Evolutionary conservation across 805 yeast species (phyloP), one percentile per base, ranked within the genome.

Genomic region (Danielia reshetovae): DNA sequence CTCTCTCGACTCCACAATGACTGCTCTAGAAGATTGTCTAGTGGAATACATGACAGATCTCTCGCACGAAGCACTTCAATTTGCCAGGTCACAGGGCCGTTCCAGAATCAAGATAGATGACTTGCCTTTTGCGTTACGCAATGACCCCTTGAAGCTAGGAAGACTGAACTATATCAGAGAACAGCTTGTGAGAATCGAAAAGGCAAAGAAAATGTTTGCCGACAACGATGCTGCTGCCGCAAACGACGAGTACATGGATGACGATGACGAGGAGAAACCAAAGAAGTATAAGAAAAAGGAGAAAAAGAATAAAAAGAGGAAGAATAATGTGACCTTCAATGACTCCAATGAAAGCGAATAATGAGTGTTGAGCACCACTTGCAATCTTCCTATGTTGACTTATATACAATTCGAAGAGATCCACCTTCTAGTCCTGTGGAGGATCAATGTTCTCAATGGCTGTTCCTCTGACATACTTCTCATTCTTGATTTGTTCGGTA

Each of bases 401-500:
- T 7, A 9, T 7, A 4, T 5, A 6, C 17, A 18, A 28, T 4
- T 28, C 16, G 12, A 19, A 7, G 9, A 7, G 9, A 19, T 9
- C 34, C 32, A 5, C 45, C 47, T 9, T 38, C 49, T 2, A 21
- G 33, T 5, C 28, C 29, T 9, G n/a, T n/a, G n/a, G n/a, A n/a
- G n/a, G n/a, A n/a, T 40, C 57, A 24, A 55, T 31, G 48, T 70
- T 74, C 43, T 74, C 75, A 35, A 76, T 61, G 3, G 78, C 72
- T 46, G 76, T 70, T 1, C 82, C 82, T 33, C 67, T 66, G 9
- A 77, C 76, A 40, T 76, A 78, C 39, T 68, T 66, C 44, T 77
- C 79, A 38, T 74, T 74, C 48, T 72, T 75, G n/a, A 78, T 77
- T 43, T 67, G 66, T 30, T 69, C 68, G 31, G 64, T 59, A 27